These are phyloP conservation scores for Boletus insuetus DNA, from an alignment of 768 basidiomycete genomes.

Conservation along the genomic window DNA sequence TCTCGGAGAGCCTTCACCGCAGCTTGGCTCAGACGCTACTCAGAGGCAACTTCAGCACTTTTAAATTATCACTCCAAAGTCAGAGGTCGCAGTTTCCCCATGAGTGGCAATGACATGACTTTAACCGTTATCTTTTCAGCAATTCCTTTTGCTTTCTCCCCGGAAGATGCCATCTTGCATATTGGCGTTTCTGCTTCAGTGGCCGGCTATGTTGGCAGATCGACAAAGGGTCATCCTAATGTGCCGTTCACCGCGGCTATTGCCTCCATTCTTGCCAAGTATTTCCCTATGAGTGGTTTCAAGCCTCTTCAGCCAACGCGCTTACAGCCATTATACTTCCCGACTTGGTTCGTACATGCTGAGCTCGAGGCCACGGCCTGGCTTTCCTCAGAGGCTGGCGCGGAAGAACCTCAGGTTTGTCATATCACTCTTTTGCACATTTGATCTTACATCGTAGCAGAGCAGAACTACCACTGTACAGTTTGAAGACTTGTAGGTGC, in stretches of 20 bases:
- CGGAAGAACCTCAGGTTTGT: slow-evolving; percentile 25
- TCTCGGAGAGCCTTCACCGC: background rate
- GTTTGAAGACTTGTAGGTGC: slow-evolving; percentile 48
- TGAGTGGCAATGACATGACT: background rate
- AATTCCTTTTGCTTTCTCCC: slow-evolving; percentile 49
- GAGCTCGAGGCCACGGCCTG: slow-evolving; percentile 42
- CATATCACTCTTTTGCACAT: slow-evolving; percentile 2
- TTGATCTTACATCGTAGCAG: slow-evolving; percentile 22
- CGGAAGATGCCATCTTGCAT: slow-evolving; percentile 42
- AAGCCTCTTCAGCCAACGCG: slow-evolving; percentile 42
- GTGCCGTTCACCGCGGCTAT: slow-evolving; percentile 21
- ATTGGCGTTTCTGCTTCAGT: slow-evolving; percentile 36
- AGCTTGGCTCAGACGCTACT: slow-evolving; percentile 16
- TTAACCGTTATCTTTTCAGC: slow-evolving; percentile 34
- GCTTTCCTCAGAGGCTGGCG: slow-evolving; percentile 24
- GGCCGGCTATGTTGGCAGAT: slow-evolving; percentile 25
- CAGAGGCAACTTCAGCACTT: slow-evolving; percentile 8
- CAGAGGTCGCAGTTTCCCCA: slow-evolving; percentile 32
- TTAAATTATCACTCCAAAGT: slow-evolving; percentile 36
- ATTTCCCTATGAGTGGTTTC: slow-evolving; percentile 39
- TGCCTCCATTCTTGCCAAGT: slow-evolving; percentile 35
- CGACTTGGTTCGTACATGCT: slow-evolving; percentile 60
- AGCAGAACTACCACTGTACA: slow-evolving; percentile 32
- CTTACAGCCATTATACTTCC: slow-evolving; percentile 56
- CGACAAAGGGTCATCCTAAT: slow-evolving; percentile 8